A percentile compares a stretch with the other conserved stretches of the same genome.
Evolutionary conservation across 139 green algal genomes (phyloP).

Genomic region (Diplosphaera chodatii): DNA sequence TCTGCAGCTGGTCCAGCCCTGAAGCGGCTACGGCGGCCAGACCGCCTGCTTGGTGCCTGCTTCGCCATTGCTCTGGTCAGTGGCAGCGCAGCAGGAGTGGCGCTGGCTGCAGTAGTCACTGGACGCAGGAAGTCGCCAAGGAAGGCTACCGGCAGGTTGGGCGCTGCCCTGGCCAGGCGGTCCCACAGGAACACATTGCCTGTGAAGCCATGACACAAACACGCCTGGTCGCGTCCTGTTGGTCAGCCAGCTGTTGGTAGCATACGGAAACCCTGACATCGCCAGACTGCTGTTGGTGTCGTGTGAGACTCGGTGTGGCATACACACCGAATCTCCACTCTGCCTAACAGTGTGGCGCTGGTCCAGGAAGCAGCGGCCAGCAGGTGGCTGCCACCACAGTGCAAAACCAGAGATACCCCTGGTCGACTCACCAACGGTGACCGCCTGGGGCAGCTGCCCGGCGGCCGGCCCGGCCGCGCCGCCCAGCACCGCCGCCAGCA

Average conservation of each 20-base stretch:
- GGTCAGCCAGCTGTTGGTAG: too few relatives aligned
- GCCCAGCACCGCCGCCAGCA: conserved; percentile 9
- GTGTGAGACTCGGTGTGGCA: too few relatives aligned
- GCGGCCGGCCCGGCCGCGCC: not conserved
- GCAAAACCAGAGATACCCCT: not conserved
- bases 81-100: not conserved
- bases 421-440: not conserved
- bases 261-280: not conserved
- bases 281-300: not conserved
- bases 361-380: too few relatives aligned
- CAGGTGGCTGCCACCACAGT: too few relatives aligned
- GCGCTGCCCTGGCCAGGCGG: not conserved
- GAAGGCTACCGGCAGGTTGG: not conserved
- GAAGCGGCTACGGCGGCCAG: too few relatives aligned
- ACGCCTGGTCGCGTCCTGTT: too few relatives aligned
- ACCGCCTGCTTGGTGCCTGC: too few relatives aligned
- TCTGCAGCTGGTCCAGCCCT: too few relatives aligned
- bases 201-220: not conserved
- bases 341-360: too few relatives aligned
- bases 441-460: not conserved
- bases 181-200: conserved; percentile 21
- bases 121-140: conserved; percentile 12
- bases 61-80: too few relatives aligned
- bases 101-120: not conserved
- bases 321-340: too few relatives aligned